Percentiles rank a stretch among this genome's conserved stretches.
Conservation (phyloP, 2,329 filamentous ascomycete genomes). For the Monilinia vaccinii-corymbosi region DNA sequence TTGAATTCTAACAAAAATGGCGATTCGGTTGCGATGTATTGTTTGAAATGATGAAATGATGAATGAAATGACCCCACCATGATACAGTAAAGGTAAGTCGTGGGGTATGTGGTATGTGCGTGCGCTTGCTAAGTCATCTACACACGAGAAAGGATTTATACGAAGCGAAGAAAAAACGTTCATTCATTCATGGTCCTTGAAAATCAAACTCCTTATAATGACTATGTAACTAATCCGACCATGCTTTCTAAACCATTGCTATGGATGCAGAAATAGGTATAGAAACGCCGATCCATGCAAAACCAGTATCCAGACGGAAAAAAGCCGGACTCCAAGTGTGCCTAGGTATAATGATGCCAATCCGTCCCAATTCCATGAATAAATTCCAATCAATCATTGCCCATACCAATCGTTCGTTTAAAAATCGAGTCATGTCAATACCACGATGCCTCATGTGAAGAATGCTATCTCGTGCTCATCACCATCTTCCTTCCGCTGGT, state of each 20-base stretch:
- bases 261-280: background rate
- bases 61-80: background rate
- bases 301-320: background rate
- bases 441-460: background rate
- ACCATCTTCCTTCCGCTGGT: conserved; percentile 9
- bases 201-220: background rate
- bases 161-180: background rate
- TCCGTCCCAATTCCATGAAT: background rate
- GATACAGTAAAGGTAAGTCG: background rate
- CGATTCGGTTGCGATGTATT: conserved; percentile 35
- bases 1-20: conserved; percentile 23
- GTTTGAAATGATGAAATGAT: background rate
- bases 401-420: background rate
- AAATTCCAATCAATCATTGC: background rate
- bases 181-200: background rate
- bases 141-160: no score
- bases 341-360: background rate
- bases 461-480: background rate
- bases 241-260: background rate
- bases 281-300: background rate
- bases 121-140: no score
- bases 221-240: background rate
- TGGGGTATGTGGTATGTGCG: background rate
- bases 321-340: background rate
- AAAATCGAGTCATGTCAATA: background rate